Base-by-base conservation (phyloP, 2,329 filamentous ascomycete genomes). In the Gremmenia infestans region DNA sequence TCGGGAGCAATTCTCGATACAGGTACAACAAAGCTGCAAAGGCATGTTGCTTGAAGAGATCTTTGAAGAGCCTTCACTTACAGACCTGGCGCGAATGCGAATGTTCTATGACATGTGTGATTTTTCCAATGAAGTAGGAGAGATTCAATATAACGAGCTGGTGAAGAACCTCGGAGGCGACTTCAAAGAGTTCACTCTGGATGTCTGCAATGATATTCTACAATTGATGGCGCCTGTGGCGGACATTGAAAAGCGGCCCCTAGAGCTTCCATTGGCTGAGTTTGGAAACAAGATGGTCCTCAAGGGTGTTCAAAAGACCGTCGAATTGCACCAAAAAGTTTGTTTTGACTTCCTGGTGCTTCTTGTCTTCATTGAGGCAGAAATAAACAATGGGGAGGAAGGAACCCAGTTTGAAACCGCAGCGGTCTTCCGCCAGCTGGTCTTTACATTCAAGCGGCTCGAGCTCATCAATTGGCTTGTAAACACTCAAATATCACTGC, bases 261-360 rank as follows among this genome's bases (percentile, higher is more conserved):
- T 61, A 17, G 45, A 59, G n/a, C 56, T 59, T 15, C 82, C 81
- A 1, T 72, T 91, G 46, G 91, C 89, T 0, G 81, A 86, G 45
- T 91, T 93, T 68, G 93, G 93, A 17, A 82, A 85, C 42, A 89
- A 84, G 63, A 74, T 91, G 2, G 77, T 91, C 14, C 81, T 96
- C 11, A 86, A 85, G 59, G 87, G 90, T 6, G 84, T 89, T 0
- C 88, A 93, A 67, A 91, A 97, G 68, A 87, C 82, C 12, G 81
- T 94, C 6, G 80, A 87, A 50, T 73, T 89, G 35, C 87, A 88
- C 57, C 86, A 85, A 73, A 83, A 83, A 57, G 77, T 94, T 8
- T 83, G 95, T 50, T 84, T 95, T 60, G 91, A 93, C 67, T 82
- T 97, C 56, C 76, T 97, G 2, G 80, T 94, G 2, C 79, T 99